Evolutionary conservation across 2,329 filamentous ascomycete genomes (phyloP).

Genomic region (Scytalidium sp.): DNA sequence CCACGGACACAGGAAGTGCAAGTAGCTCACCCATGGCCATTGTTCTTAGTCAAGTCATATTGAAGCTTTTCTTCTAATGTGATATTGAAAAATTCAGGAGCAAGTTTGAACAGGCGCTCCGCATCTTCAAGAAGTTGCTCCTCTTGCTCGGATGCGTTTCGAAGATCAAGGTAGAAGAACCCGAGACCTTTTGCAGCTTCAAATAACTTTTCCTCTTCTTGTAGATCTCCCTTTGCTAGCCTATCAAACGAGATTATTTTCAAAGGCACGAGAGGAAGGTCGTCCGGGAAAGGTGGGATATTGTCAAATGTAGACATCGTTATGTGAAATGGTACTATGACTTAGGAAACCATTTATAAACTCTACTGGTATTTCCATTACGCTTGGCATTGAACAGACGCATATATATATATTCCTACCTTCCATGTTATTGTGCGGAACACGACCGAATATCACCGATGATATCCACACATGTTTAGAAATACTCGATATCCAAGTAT

Average conservation of each 20-base stretch:
- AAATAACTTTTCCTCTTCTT: constrained; percentile 16
- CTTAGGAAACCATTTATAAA: no score
- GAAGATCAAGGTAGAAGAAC: constrained; percentile 25
- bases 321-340: no score
- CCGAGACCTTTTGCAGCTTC: constrained; percentile 19
- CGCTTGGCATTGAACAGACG: no score
- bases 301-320: constrained; percentile 8
- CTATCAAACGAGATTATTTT: constrained; percentile 15
- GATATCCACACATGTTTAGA: background rate
- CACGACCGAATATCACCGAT: background rate
- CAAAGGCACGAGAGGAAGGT: constrained; percentile 18
- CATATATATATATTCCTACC: background rate
- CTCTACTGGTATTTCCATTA: no score
- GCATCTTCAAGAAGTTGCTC: constrained; percentile 13
- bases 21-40: background rate
- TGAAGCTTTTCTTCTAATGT: constrained; percentile 47
- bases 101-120: constrained; percentile 17
- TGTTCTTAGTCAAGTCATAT: constrained; percentile 39
- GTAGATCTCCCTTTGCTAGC: constrained; percentile 5
- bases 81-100: constrained; percentile 30
- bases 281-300: constrained; percentile 16
- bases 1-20: background rate
- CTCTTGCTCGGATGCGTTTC: constrained; percentile 13
- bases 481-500: background rate
- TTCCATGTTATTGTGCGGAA: background rate